Evolutionary conservation across 768 basidiomycete species (phyloP), one percentile per base, ranked within the genome.

Genomic region (Daedaleopsis nitida): DNA sequence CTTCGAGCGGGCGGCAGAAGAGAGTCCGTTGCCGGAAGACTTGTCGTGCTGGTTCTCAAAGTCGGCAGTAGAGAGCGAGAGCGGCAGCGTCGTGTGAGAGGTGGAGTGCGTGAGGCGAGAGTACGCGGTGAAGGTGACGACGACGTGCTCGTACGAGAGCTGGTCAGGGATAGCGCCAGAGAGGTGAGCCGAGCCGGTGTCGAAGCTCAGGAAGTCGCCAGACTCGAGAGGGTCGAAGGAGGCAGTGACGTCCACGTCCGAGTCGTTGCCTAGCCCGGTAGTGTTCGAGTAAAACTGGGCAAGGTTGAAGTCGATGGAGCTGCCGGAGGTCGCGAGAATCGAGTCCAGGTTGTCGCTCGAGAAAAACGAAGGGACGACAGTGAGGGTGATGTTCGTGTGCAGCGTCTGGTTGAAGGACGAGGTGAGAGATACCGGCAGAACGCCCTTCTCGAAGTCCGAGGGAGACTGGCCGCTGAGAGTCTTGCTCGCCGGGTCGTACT

Each of bases 301-400:
- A 39, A 95, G 76, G 65, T 80, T 72, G 67, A 91, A 87, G 8
- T 76, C 66, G 47, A 92, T 74, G 3, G 71, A 45, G 52, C 81
- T 72, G 10, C 84, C 85, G 14, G 82, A 83, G 24, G 78, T 76
- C 42, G 79, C 81, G 51, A 83, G 75, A 52, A 89, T 74, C 21
- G 85, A 78, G 17, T 89, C 84, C 47, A 93, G 74, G 35, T 76
- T 74, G 21, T 84, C 76, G 21, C 76, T 63, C 12, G 81, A 76
- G 76, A 97, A 96, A 72, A 84, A 91, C 4, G 92, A 89, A 4
- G 88, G 81, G 10, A 88, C 84, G 21, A 92, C 71, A 27, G 83
- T 83, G 63, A 98, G 68, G 2, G 83, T 77, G 37, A 96, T 77
- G 63, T 80, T 86, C 19, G 88, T 86, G 19, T 78, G 73, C 60